Evolutionary conservation across 192 early-diverging fungal species (phyloP), one percentile per base, ranked within the genome.

Genomic region (Coemansia sp.): DNA sequence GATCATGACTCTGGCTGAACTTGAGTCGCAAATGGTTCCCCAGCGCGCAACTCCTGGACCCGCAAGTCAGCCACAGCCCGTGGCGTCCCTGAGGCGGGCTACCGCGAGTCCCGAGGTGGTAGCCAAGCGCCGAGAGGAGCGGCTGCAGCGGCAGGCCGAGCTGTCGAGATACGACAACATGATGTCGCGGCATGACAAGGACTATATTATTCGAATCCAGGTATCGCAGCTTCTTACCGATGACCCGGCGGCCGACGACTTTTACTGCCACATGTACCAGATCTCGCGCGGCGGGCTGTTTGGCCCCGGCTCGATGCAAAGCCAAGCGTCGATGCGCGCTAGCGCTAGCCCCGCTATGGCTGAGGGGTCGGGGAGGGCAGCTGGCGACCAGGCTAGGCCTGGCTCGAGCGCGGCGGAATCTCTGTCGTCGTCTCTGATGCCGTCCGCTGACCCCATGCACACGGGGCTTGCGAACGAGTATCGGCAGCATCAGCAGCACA

Each of bases 151-250:
- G 26, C 62, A 74, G 67, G 67, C 66, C 6, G 68, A 76, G 53
- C 70, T 96, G 91, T 86, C 93, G 38, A 86, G 82, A 61, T 96
- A 94, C 75, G 87, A 93, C 62, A 91, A 91, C 35, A 82, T 96
- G 70, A 99, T 99, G 97, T 91, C 91, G 8, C 89, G 91, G 66
- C 88, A 89, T 64, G 96, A 99, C 83, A 98, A 96, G 85, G 96
- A 99, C 62, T 88, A 90, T 39, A 94, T 99, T 76, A 88, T 95
- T 44, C 89, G 91, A 49, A 96, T 98, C 64, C 97, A 99, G 79
- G 89, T 99, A 37, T 90, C 92, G 37, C 95, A 98, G 80, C 87
- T 99, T 37, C 93, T 95, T 3, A 91, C 93, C 3, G 95, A 94
- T 57, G 94, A 97, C 73, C 97, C 97, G 30, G 91, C 89, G 26